Conservation (phyloP, 805 yeast genomes). For the Suhomyces emberorum region DNA sequence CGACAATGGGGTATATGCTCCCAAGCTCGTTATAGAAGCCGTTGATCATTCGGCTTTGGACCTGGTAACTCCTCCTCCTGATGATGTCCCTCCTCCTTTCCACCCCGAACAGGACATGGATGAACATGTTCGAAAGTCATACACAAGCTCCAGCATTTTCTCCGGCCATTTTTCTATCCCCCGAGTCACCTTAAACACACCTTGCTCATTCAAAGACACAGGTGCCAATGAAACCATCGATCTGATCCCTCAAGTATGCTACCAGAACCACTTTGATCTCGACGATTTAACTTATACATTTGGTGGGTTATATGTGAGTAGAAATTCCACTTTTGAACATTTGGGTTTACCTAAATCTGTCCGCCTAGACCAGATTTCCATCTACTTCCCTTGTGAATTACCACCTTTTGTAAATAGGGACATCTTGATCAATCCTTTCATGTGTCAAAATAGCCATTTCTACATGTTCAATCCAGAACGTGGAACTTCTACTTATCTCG, state of each 20-base stretch:
- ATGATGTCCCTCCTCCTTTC: background rate
- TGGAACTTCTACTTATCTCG: slow-evolving; percentile 28
- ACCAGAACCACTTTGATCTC: slow-evolving; percentile 31
- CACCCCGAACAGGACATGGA: slow-evolving; percentile 3
- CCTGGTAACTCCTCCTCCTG: background rate
- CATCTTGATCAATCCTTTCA: slow-evolving; percentile 38
- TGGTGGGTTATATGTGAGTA: slow-evolving; percentile 31
- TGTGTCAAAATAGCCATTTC: slow-evolving; percentile 36
- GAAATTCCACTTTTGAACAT: slow-evolving; percentile 15
- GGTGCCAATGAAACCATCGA: slow-evolving; percentile 7
- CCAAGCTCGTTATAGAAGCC: slow-evolving; percentile 22
- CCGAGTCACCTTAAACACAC: slow-evolving; percentile 19
- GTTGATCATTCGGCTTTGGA: slow-evolving; percentile 13
- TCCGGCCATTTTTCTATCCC: slow-evolving; percentile 29
- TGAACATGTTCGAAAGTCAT: slow-evolving; percentile 5
- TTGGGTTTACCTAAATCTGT: slow-evolving; percentile 33
- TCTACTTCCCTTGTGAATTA: slow-evolving; percentile 34
- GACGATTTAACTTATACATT: slow-evolving; percentile 32
- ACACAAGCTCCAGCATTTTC: slow-evolving; percentile 15
- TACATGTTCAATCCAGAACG: slow-evolving; percentile 29
- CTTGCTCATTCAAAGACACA: slow-evolving; percentile 10
- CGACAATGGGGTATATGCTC: slow-evolving; percentile 18
- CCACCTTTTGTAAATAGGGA: slow-evolving; percentile 39
- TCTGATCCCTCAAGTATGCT: slow-evolving; percentile 24
- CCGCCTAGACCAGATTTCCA: slow-evolving; percentile 29